Conservation (phyloP, 495 filamentous ascomycete species). For the Penicillium ucsense region DNA sequence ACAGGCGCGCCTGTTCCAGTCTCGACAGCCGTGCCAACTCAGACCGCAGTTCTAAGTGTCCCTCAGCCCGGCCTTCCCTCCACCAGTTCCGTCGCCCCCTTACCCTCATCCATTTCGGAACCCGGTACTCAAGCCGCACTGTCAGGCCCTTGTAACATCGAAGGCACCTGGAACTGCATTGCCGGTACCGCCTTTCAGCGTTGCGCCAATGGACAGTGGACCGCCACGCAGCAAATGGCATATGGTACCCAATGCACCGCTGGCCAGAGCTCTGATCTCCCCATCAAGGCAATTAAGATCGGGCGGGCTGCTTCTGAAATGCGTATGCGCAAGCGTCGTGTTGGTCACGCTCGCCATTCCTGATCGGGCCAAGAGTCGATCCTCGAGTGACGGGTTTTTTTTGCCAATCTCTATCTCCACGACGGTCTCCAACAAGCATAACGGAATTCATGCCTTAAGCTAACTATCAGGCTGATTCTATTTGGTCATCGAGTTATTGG, state of each 20-base stretch:
- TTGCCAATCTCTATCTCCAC: no score
- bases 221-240: conserved; percentile 40
- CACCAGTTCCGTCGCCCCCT: conserved; percentile 6
- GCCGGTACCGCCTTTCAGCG: conserved; percentile 47
- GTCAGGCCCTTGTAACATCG: conserved; percentile 29
- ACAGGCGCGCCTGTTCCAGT: conserved; percentile 16
- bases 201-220: conserved; percentile 56
- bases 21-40: conserved; percentile 8
- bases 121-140: conserved; percentile 10
- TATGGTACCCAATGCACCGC: conserved; percentile 48
- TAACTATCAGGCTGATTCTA: no score
- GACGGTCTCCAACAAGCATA: no score
- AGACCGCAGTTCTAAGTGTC: conserved; percentile 4
- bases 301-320: conserved; percentile 22
- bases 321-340: conserved; percentile 23
- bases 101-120: conserved; percentile 8
- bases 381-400: no score
- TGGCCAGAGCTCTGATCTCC: conserved; percentile 39
- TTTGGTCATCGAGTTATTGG: no score
- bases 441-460: no score
- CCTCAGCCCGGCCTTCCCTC: conserved; percentile 7
- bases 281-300: conserved; percentile 18
- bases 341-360: conserved; percentile 14
- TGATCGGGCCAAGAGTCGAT: no score
- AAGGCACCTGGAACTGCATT: conserved; percentile 56